Evolutionary conservation across 1,139 yeast genomes (phyloP).

Genomic region (Yamadazyma jaroonii): DNA sequence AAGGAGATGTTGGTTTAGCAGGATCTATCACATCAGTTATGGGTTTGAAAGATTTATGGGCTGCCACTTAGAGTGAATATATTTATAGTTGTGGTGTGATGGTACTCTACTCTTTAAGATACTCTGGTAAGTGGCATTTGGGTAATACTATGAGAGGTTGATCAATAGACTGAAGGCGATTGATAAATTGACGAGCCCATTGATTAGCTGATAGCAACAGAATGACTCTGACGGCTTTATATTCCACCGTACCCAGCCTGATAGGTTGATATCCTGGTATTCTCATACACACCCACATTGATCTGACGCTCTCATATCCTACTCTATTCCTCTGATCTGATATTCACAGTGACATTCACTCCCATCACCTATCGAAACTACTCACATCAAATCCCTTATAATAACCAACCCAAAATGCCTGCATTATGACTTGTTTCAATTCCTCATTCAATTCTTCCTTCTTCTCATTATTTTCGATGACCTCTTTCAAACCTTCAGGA

Average conservation of each 20-base stretch:
- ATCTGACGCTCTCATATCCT: no score
- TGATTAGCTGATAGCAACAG: no score
- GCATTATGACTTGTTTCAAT: slow-evolving; percentile 24
- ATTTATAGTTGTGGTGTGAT: no score
- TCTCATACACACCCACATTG: no score
- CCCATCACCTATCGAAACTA: not conserved
- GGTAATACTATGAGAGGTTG: no score
- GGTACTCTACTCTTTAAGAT: no score
- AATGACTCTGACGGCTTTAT: no score
- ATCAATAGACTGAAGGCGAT: no score
- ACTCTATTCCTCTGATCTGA: not conserved
- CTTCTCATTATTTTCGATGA: slow-evolving; percentile 16
- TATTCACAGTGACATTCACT: not conserved
- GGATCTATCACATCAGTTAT: slow-evolving; percentile 80
- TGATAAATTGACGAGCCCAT: no score
- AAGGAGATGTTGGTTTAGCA: slow-evolving; percentile 80
- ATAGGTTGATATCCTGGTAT: no score
- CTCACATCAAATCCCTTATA: slow-evolving; percentile 17
- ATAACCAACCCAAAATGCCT: slow-evolving; percentile 36
- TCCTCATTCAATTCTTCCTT: slow-evolving; percentile 19
- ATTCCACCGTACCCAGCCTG: no score
- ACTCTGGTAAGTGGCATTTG: no score
- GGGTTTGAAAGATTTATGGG: slow-evolving; percentile 78
- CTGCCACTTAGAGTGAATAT: slow-evolving; percentile 16
- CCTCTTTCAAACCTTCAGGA: slow-evolving; percentile 13